phyloP scores from a whole-genome alignment of 805 yeast species.

The Candida wancherniae region DNA sequence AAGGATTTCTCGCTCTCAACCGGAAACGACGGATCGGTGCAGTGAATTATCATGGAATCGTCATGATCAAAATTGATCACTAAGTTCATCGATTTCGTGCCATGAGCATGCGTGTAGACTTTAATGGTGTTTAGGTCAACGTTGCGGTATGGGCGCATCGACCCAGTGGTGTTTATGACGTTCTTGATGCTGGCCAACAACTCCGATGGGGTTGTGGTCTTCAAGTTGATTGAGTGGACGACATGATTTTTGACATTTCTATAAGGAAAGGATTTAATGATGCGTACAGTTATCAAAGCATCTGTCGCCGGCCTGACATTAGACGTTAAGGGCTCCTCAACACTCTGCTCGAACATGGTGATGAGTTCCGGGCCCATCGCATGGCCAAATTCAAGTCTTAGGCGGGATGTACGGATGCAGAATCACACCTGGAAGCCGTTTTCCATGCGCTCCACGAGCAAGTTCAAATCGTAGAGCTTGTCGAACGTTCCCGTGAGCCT shows the following conservation, averaged over 20 bases:
- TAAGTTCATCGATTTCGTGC: slow-evolving; percentile 86
- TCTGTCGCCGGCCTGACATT: slow-evolving; percentile 67
- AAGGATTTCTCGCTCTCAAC: slow-evolving; percentile 19
- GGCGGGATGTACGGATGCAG: slow-evolving; percentile 12
- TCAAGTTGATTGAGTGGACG: slow-evolving; percentile 64
- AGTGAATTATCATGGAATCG: slow-evolving; percentile 58
- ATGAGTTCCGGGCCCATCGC: background rate
- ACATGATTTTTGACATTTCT: slow-evolving; percentile 80
- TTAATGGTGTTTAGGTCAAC: slow-evolving; percentile 72
- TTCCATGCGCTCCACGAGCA: slow-evolving; percentile 21
- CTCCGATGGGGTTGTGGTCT: slow-evolving; percentile 59
- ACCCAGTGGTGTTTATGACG: slow-evolving; percentile 52
- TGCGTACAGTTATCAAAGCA: slow-evolving; percentile 77
- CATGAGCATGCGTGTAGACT: slow-evolving; percentile 91
- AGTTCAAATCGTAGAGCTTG: slow-evolving; percentile 23
- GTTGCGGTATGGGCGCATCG: slow-evolving; percentile 76
- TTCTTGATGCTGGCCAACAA: slow-evolving; percentile 50
- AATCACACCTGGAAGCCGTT: slow-evolving; percentile 21
- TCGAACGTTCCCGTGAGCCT: slow-evolving; percentile 22
- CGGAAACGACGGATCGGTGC: slow-evolving; percentile 15
- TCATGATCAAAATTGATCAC: slow-evolving; percentile 83
- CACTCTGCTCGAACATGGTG: slow-evolving; percentile 30
- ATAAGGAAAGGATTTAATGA: slow-evolving; percentile 87
- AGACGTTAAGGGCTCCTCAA: slow-evolving; percentile 61
- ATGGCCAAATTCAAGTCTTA: slow-evolving; percentile 12